Base-by-base conservation (phyloP, 2,329 filamentous ascomycete genomes). In the Aspergillus persii region DNA sequence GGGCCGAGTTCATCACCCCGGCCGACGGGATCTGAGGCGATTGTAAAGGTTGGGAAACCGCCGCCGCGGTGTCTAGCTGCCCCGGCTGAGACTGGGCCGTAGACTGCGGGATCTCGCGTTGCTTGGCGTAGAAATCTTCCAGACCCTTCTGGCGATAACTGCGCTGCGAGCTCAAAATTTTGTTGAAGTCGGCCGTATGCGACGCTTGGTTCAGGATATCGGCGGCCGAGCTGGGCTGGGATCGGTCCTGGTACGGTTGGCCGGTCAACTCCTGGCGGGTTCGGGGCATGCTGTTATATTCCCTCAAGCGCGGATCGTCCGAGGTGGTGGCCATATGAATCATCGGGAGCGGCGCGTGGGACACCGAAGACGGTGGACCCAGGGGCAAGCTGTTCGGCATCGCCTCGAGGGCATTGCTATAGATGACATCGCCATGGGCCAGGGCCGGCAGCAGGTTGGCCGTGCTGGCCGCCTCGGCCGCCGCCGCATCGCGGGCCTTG, bases 251-350 rank as follows among this genome's bases (percentile, higher is more conserved):
- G 77, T 97, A 99, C 8, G 92, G 83, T 41, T 90, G 87, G 27
- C 93, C 95, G 12, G 90, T 87, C 62, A 97, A 87, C 71, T 98
- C 95, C 77, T 97, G 95, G 64, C 94, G 87, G 26, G 92, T 90
- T 55, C 92, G 89, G 61, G 90, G 88, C 64, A 96, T 90, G 70
- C 86, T 89, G 68, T 88, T 90, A 72, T 94, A 96, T 74, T 96
- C 92, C 71, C 89, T 86, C 62, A 89, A 83, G 67, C 91, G 85
- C 64, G 89, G 85, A 70, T 94, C 89, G 71, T 89, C 89, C 62
- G 92, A 85, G 66, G 92, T 89, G 77, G 90, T 85, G 71, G 88
- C 86, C 76, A 90, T 83, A 74, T 92, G 91, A 79, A 96, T 94
- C 84, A 93, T 90, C 60, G 91, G 88, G 71, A 96, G 86, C 74